phyloP scores from a whole-genome alignment of 1,284 basidiomycete species.

The Rhodotorula sp. region DNA sequence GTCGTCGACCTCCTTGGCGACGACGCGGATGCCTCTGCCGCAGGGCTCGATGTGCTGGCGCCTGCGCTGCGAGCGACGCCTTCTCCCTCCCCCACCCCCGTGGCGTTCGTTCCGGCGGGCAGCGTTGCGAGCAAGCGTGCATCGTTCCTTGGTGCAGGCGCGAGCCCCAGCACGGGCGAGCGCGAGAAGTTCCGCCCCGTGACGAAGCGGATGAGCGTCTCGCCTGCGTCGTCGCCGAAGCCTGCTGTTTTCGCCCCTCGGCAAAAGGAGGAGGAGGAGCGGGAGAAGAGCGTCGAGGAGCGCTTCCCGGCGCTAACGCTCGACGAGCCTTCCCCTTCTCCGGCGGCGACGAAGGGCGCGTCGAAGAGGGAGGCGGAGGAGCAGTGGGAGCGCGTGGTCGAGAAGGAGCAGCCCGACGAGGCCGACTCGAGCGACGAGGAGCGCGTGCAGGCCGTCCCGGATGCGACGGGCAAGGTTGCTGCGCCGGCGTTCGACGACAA shows the following conservation, averaged over 20 bases:
- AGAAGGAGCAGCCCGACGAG: slow-evolving; percentile 29
- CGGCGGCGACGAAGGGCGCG: not conserved
- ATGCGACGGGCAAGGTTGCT: not conserved
- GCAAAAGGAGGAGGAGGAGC: not conserved
- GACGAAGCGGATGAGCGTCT: slow-evolving; percentile 10
- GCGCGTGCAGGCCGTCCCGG: slow-evolving; percentile 1
- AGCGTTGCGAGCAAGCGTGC: slow-evolving; percentile 15
- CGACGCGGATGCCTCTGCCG: slow-evolving; percentile 38
- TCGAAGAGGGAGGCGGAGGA: not conserved
- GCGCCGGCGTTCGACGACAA: slow-evolving; percentile 21
- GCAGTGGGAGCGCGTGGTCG: slow-evolving; percentile 33
- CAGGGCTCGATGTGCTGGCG: slow-evolving; percentile 6
- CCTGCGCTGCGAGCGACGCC: slow-evolving; percentile 4
- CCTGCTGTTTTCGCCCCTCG: too few species aligned
- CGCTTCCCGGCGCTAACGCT: slow-evolving; percentile 29
- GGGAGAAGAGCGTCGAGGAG: not conserved
- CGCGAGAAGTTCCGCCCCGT: slow-evolving; percentile 40
- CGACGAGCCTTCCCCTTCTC: not conserved
- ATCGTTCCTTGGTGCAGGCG: slow-evolving; percentile 13
- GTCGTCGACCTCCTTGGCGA: slow-evolving; percentile 39
- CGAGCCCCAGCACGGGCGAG: slow-evolving; percentile 7
- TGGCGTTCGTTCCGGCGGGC: not conserved
- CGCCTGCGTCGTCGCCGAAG: not conserved
- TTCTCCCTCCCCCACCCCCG: not conserved
- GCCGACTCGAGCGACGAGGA: slow-evolving; percentile 43